Conservation (phyloP, 2,329 filamentous ascomycete genomes). For the Biscogniauxia sp. region DNA sequence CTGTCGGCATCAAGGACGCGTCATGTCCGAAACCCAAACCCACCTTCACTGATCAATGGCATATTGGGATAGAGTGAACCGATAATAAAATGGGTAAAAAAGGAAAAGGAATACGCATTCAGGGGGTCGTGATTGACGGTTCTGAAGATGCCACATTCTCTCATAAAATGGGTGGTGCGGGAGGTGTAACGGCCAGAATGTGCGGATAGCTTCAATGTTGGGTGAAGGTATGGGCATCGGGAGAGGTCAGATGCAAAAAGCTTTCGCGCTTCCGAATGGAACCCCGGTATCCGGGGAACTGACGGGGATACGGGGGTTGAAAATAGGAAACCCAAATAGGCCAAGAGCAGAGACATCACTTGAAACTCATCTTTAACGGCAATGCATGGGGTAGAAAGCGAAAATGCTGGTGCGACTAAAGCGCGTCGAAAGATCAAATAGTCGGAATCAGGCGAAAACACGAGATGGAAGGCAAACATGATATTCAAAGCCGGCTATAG, state of each 20-base stretch:
- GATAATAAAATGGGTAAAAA: neutral
- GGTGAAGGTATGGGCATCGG: conserved; percentile 4
- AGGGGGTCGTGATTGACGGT: neutral
- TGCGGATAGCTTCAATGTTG: conserved; percentile 32
- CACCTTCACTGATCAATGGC: neutral
- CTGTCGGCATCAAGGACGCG: conserved; percentile 8
- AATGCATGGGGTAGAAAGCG: conserved; percentile 18
- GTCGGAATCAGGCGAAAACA: conserved; percentile 19
- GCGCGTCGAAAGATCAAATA: conserved; percentile 15
- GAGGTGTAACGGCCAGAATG: conserved; percentile 17
- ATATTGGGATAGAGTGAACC: neutral
- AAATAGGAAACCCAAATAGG: conserved; percentile 12
- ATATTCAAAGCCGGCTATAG: conserved; percentile 16
- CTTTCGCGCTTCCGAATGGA: neutral
- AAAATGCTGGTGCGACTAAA: conserved; percentile 25
- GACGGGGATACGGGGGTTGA: neutral
- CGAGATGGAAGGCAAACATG: conserved; percentile 6
- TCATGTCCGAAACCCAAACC: conserved; percentile 5
- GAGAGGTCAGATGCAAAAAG: neutral
- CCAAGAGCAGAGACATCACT: conserved; percentile 14
- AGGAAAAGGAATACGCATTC: neutral
- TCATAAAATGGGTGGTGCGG: conserved; percentile 2
- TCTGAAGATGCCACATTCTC: neutral
- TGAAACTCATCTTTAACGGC: conserved; percentile 3
- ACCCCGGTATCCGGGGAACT: neutral